A percentile compares a stretch with the other conserved stretches of the same genome.
Evolutionary conservation across 2,329 filamentous ascomycete genomes (phyloP).

Genomic region (Blastomyces silverae): DNA sequence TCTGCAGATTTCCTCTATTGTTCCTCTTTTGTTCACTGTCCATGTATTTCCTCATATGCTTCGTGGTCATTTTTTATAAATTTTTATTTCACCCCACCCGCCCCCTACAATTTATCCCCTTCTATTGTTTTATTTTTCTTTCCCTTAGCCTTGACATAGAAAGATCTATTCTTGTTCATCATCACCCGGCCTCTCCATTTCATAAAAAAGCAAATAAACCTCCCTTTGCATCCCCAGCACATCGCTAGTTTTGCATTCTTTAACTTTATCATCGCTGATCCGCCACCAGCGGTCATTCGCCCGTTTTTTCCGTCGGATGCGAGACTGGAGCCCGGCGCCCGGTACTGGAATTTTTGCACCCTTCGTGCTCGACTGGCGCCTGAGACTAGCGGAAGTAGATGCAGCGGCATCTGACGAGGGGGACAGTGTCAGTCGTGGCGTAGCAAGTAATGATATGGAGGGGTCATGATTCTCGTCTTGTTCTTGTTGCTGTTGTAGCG

Average conservation of each 20-base stretch:
- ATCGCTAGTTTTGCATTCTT: constrained; percentile 86
- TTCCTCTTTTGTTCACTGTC: no score
- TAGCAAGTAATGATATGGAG: background rate
- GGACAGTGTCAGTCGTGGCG: constrained; percentile 1
- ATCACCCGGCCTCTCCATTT: constrained; percentile 56
- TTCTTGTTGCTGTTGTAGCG: constrained; percentile 16
- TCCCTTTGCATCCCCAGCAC: constrained; percentile 91
- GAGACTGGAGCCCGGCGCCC: constrained; percentile 6
- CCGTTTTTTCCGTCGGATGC: constrained; percentile 48
- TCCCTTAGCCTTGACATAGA: background rate
- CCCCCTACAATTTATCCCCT: background rate
- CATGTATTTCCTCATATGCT: background rate
- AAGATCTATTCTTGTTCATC: constrained; percentile 16
- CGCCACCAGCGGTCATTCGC: constrained; percentile 84
- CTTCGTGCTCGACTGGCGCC: constrained; percentile 25
- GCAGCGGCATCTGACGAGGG: background rate
- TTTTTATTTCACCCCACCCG: background rate
- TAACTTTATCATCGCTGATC: constrained; percentile 94
- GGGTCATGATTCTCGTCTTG: constrained; percentile 7
- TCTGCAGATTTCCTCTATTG: no score
- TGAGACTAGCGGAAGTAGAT: background rate
- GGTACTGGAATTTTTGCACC: constrained; percentile 21
- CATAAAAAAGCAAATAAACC: constrained; percentile 94
- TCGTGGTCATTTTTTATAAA: no score
- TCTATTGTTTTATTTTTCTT: background rate